Percentiles rank a stretch among this genome's conserved stretches.
These are phyloP conservation scores for Apiospora kogelbergensis DNA, from an alignment of 2,329 filamentous ascomycete species.

Conservation along the genomic window DNA sequence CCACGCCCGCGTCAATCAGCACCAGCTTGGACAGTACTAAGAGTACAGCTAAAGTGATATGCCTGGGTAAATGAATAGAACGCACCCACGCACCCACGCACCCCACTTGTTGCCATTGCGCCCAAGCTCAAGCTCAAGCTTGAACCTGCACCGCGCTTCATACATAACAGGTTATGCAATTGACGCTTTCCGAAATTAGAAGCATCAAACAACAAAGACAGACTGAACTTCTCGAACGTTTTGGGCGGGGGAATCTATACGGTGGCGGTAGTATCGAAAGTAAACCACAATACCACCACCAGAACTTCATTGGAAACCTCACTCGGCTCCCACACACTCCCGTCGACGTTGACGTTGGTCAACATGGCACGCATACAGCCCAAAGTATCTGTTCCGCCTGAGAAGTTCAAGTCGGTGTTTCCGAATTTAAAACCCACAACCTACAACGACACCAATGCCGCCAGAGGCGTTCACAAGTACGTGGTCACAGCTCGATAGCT, in stretches of 20 bases:
- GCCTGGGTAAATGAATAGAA: not conserved
- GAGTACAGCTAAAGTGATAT: not conserved
- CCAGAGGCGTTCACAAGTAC: constrained; percentile 30
- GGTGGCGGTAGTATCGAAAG: not conserved
- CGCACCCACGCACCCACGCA: too few relatives aligned
- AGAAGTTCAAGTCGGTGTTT: constrained; percentile 32
- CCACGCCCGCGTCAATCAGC: not conserved
- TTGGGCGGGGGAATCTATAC: not conserved
- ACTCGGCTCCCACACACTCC: not conserved
- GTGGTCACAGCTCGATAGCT: constrained; percentile 17
- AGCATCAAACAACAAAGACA: not conserved
- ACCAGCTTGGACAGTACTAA: not conserved
- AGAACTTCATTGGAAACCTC: not conserved
- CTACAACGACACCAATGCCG: constrained; percentile 31
- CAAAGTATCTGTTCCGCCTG: constrained; percentile 30
- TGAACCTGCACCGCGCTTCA: too few relatives aligned
- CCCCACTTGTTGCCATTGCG: not conserved
- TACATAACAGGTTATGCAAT: not conserved
- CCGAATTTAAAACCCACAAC: constrained; percentile 32
- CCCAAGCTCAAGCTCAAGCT: not conserved
- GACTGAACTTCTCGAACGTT: not conserved
- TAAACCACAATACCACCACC: not conserved
- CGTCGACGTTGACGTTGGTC: not conserved
- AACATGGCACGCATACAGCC: constrained; percentile 29
- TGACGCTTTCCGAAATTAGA: constrained; percentile 3